Evolutionary conservation across 140 eudicot genomes (phyloP).

Genomic region (Stevia rebaudiana): DNA sequence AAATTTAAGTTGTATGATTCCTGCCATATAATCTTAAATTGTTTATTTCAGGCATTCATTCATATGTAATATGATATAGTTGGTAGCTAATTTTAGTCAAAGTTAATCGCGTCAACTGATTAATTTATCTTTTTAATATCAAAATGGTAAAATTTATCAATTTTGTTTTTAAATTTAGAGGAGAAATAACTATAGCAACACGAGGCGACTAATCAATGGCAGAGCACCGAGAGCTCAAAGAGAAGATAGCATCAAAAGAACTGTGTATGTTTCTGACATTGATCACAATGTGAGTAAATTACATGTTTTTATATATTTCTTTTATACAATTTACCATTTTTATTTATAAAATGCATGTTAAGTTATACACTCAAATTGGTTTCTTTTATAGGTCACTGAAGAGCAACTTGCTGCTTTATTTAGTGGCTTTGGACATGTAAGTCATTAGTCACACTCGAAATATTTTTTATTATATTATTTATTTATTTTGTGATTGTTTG

Average conservation of each 20-base stretch:
- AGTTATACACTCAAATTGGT: slow-evolving; percentile 19
- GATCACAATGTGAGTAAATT: slow-evolving; percentile 76
- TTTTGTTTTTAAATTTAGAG: slow-evolving; percentile 43
- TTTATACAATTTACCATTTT: slow-evolving; percentile 1
- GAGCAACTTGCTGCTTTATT: slow-evolving; percentile 93
- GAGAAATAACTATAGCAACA: slow-evolving; percentile 55
- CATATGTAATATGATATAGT: background rate
- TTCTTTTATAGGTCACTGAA: slow-evolving; percentile 66
- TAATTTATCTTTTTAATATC: background rate
- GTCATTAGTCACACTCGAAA: too few species aligned
- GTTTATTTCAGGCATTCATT: background rate
- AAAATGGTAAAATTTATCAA: background rate
- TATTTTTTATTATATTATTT: background rate
- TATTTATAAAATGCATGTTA: background rate
- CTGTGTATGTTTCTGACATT: slow-evolving; percentile 95
- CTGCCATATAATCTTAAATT: slow-evolving; percentile 2
- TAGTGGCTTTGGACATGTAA: slow-evolving; percentile 85
- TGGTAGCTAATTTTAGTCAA: background rate
- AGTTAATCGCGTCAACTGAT: background rate
- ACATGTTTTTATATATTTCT: background rate
- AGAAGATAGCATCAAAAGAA: slow-evolving; percentile 91
- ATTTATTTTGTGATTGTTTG: background rate
- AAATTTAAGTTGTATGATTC: background rate
- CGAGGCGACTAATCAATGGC: slow-evolving; percentile 40
- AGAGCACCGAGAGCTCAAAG: slow-evolving; percentile 76